These are phyloP conservation scores for Blastobotrys indianensis DNA, from an alignment of 1,139 yeast genomes.

Conservation along the genomic window DNA sequence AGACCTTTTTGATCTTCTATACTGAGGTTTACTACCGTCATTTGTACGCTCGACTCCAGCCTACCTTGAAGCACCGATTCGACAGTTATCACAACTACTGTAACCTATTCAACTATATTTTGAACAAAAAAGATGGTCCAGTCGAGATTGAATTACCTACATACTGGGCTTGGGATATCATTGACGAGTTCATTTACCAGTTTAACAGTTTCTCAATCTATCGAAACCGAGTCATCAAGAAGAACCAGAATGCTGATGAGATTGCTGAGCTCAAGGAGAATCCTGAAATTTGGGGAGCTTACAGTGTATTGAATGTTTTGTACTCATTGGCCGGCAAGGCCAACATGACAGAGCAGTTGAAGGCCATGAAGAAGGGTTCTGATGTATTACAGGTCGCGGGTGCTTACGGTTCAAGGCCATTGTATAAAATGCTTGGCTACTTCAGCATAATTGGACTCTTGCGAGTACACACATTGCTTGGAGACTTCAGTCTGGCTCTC, in stretches of 20 bases:
- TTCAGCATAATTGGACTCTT: conserved; percentile 44
- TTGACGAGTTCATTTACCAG: conserved; percentile 48
- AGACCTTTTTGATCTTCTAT: conserved; percentile 41
- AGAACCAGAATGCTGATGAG: conserved; percentile 28
- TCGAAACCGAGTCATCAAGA: conserved; percentile 36
- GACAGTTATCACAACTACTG: conserved; percentile 47
- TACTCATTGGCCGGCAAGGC: conserved; percentile 44
- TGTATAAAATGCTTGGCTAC: conserved; percentile 45
- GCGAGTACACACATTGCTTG: conserved; percentile 44
- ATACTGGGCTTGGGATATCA: conserved; percentile 47
- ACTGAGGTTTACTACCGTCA: conserved; percentile 47
- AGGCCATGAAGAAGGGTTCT: conserved; percentile 34
- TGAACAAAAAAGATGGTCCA: conserved; percentile 39
- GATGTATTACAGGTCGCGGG: conserved; percentile 38
- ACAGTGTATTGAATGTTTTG: conserved; percentile 43
- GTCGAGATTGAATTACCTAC: conserved; percentile 42
- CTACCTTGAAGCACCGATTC: conserved; percentile 41
- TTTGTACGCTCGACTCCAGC: conserved; percentile 40
- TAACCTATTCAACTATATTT: conserved; percentile 41
- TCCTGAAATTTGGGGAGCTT: conserved; percentile 43
- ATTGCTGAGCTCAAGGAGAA: conserved; percentile 37
- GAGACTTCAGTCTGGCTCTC: conserved; percentile 45
- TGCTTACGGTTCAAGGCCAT: conserved; percentile 39
- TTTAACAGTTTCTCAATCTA: conserved; percentile 42
- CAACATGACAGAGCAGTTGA: conserved; percentile 40